Percentiles rank a stretch among this genome's conserved stretches.
Evolutionary conservation across 345 rosid species (phyloP).

Genomic region (Eucalyptus microcorys): DNA sequence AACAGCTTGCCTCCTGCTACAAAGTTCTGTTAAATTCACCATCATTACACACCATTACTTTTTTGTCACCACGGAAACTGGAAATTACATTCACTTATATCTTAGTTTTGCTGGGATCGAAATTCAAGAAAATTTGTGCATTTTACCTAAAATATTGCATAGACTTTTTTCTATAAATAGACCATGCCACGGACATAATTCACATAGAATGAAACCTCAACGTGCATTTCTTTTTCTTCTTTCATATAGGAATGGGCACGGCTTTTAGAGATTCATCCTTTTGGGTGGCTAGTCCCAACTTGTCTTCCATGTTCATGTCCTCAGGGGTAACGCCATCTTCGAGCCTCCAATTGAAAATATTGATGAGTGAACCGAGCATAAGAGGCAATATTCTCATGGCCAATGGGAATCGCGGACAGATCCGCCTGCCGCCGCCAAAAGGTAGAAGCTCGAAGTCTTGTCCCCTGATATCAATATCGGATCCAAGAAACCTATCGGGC

Average conservation of each 20-base stretch:
- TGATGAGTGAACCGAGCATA: background rate
- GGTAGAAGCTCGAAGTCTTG: background rate
- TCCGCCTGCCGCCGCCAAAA: background rate
- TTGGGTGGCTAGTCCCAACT: no score
- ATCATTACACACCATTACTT: no score
- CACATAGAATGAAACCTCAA: background rate
- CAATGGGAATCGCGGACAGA: background rate
- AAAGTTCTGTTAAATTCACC: no score
- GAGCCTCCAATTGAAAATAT: background rate
- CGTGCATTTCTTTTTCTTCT: background rate
- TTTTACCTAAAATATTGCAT: no score
- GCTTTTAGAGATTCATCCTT: no score
- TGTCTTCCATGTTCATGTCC: no score
- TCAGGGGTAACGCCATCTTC: background rate
- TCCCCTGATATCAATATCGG: background rate
- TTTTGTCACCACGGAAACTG: no score
- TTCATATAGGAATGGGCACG: background rate
- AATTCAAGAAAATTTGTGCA: background rate
- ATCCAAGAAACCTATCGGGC: background rate
- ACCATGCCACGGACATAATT: background rate
- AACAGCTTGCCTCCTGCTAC: no score
- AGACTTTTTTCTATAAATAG: no score
- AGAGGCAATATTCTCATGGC: background rate
- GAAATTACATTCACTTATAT: no score
- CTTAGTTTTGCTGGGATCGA: no score